A percentile compares a stretch with the other conserved stretches of the same genome.
These are phyloP conservation scores for Stephanocyclus meneghinianus DNA, from an alignment of 352 stramenopile genomes.

Conservation along the genomic window DNA sequence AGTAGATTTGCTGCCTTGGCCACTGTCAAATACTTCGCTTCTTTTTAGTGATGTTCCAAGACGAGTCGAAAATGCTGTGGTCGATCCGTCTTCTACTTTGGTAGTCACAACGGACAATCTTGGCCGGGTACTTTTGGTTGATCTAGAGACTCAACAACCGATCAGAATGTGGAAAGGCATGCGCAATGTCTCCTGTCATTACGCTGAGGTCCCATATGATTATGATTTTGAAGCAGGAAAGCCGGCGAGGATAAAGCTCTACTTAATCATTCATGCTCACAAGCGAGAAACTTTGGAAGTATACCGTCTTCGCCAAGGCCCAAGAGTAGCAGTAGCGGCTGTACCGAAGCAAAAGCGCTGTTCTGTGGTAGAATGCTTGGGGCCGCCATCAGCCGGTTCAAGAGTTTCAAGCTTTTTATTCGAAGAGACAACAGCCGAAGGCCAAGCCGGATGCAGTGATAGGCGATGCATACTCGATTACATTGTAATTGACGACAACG, in stretches of 20 bases:
- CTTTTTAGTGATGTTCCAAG: conserved; percentile 72
- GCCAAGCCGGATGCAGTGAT: conserved; percentile 30
- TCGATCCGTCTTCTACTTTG: conserved; percentile 71
- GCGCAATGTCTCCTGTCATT: conserved; percentile 67
- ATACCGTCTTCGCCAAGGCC: conserved; percentile 59
- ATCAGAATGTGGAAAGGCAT: conserved; percentile 81
- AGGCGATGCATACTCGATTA: conserved; percentile 44
- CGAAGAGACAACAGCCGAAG: conserved; percentile 39
- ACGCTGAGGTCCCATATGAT: conserved; percentile 49
- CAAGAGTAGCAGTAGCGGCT: conserved; percentile 56
- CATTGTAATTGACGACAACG: conserved; percentile 41
- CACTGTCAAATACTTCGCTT: conserved; percentile 34
- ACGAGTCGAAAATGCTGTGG: conserved; percentile 54
- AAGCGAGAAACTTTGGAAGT: conserved; percentile 68
- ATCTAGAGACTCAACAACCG: conserved; percentile 74
- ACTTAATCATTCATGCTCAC: conserved; percentile 73
- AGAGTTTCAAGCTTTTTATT: conserved; percentile 52
- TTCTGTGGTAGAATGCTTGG: conserved; percentile 45
- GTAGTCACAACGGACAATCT: conserved; percentile 68
- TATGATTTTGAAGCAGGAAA: background rate
- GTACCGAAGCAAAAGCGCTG: conserved; percentile 57
- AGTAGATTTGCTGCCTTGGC: conserved; percentile 51
- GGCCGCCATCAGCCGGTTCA: conserved; percentile 37
- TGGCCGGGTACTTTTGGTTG: conserved; percentile 67
- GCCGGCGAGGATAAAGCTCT: conserved; percentile 28